A percentile compares a stretch with the other conserved stretches of the same genome.
Conservation (phyloP, 306 rosid species). For the Leucaena leucocephala region DNA sequence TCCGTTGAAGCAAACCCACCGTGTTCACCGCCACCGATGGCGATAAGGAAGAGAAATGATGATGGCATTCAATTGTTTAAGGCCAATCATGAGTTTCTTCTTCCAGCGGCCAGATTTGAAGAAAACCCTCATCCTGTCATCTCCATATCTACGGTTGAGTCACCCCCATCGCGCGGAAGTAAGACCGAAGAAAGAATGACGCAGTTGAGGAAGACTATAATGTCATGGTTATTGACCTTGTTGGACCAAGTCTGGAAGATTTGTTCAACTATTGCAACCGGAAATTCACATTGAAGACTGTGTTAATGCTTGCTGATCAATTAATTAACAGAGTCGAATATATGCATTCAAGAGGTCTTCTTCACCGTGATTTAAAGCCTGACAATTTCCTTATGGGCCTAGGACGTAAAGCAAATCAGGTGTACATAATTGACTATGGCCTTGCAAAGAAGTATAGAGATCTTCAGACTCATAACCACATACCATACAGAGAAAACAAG, state of each 20-base stretch:
- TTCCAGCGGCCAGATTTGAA: too few relatives aligned
- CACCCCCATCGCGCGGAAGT: too few relatives aligned
- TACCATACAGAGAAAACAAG: slow-evolving; percentile 99
- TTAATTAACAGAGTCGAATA: slow-evolving; percentile 94
- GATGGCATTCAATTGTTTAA: too few relatives aligned
- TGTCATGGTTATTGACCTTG: slow-evolving; percentile 96
- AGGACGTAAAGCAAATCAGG: slow-evolving; percentile 99
- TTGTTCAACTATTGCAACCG: slow-evolving; percentile 95
- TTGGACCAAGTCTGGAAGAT: slow-evolving; percentile 99
- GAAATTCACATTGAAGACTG: slow-evolving; percentile 86
- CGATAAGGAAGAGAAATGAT: too few relatives aligned
- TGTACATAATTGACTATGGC: slow-evolving; percentile 89
- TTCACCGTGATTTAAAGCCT: slow-evolving; percentile 99
- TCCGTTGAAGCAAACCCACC: too few relatives aligned
- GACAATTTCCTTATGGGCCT: slow-evolving; percentile 99
- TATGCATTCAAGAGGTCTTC: slow-evolving; percentile 99
- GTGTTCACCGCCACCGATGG: too few relatives aligned
- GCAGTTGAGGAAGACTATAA: slow-evolving; percentile 94
- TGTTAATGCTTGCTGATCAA: slow-evolving; percentile 98
- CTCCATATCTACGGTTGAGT: too few relatives aligned
- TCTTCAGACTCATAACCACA: slow-evolving; percentile 96
- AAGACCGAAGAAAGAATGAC: too few relatives aligned
- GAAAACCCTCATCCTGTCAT: too few relatives aligned
- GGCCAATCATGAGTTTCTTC: too few relatives aligned
- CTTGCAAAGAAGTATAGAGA: slow-evolving; percentile 97